Conservation (phyloP, 2,329 filamentous ascomycete genomes). For the Fusarium subtropicale region DNA sequence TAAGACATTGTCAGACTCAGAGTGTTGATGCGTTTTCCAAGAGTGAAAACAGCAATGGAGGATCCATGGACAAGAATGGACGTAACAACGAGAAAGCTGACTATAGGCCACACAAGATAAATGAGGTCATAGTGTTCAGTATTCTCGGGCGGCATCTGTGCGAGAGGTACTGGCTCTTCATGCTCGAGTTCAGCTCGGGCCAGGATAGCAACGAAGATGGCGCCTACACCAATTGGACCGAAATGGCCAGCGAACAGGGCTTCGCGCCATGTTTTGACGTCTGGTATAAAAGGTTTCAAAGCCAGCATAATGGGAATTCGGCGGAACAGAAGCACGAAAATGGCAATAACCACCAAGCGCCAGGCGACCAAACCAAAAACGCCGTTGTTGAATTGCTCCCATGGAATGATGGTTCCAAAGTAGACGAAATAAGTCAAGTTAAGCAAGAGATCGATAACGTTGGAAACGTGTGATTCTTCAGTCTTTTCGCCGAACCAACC, state of each 20-base stretch:
- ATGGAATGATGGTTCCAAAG: slow-evolving; percentile 96
- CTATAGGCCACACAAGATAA: slow-evolving; percentile 93
- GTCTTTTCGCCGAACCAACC: slow-evolving; percentile 99
- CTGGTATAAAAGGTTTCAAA: slow-evolving; percentile 92
- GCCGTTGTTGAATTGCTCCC: slow-evolving; percentile 86
- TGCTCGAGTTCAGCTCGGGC: slow-evolving; percentile 91
- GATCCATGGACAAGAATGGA: slow-evolving; percentile 97
- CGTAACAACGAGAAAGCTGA: slow-evolving; percentile 90
- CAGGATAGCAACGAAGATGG: slow-evolving; percentile 93
- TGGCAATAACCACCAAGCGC: slow-evolving; percentile 91
- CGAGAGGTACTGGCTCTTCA: slow-evolving; percentile 77
- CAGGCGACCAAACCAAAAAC: slow-evolving; percentile 83
- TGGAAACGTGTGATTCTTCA: slow-evolving; percentile 97
- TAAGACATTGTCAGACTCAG: slow-evolving; percentile 96
- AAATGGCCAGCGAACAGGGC: slow-evolving; percentile 97
- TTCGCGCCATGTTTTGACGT: slow-evolving; percentile 98
- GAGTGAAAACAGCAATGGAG: slow-evolving; percentile 96
- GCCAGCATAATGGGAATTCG: slow-evolving; percentile 94
- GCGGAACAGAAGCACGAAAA: slow-evolving; percentile 94
- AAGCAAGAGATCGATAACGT: slow-evolving; percentile 97
- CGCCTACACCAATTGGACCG: slow-evolving; percentile 95
- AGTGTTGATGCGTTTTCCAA: slow-evolving; percentile 98
- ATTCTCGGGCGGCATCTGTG: slow-evolving; percentile 66
- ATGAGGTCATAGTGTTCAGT: slow-evolving; percentile 76
- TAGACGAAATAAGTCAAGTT: slow-evolving; percentile 99